Evolutionary conservation across 2,329 filamentous ascomycete species (phyloP).

Genomic region (Cytospora schulzeri): DNA sequence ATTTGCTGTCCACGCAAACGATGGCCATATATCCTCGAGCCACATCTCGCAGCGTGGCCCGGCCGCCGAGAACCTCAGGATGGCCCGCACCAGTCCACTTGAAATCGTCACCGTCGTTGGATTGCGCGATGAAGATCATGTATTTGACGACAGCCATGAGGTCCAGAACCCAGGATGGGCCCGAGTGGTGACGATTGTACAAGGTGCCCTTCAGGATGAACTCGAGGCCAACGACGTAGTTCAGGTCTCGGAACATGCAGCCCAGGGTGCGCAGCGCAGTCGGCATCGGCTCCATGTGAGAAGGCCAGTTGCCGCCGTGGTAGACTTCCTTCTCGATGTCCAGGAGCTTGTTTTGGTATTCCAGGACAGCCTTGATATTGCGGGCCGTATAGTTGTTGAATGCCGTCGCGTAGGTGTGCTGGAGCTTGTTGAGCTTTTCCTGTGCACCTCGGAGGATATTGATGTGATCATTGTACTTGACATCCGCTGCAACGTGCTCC

Average conservation of each 20-base stretch:
- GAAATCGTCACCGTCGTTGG: constrained; percentile 21
- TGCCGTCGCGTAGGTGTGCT: constrained; percentile 21
- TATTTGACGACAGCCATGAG: constrained; percentile 31
- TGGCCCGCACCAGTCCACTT: constrained; percentile 22
- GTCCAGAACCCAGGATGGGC: constrained; percentile 34
- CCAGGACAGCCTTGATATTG: constrained; percentile 26
- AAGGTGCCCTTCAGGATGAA: constrained; percentile 35
- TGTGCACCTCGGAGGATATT: constrained; percentile 28
- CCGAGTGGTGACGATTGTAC: constrained; percentile 25
- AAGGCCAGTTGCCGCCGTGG: constrained; percentile 32
- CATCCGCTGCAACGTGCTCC: constrained; percentile 24
- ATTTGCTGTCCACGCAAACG: constrained; percentile 25
- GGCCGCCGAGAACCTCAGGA: constrained; percentile 23
- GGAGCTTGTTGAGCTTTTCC: constrained; percentile 26
- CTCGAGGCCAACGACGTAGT: constrained; percentile 31
- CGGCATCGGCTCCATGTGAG: constrained; percentile 36
- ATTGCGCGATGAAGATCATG: constrained; percentile 26
- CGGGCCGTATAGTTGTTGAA: constrained; percentile 24
- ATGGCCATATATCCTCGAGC: constrained; percentile 32
- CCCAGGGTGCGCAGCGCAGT: constrained; percentile 31
- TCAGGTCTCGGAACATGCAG: constrained; percentile 30
- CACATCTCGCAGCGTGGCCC: constrained; percentile 29
- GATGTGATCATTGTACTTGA: constrained; percentile 25
- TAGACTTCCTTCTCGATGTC: constrained; percentile 28
- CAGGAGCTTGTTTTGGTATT: constrained; percentile 29